Evolutionary conservation across 2,329 filamentous ascomycete species (phyloP), one percentile per base, ranked within the genome.

Genomic region (Botrytis porri): DNA sequence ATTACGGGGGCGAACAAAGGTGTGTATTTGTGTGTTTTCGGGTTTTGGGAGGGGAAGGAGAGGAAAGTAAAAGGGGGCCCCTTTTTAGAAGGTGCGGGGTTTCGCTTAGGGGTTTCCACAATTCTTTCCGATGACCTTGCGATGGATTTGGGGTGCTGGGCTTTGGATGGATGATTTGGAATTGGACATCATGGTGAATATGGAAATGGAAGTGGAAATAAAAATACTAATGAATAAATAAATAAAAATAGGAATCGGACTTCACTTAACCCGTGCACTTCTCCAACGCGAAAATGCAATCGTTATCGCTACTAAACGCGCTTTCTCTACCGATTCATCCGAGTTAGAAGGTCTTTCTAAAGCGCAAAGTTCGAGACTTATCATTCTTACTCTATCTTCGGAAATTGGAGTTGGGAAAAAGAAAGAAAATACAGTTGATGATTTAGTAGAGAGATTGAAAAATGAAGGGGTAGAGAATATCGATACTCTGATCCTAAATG

Each of bases 401-500:
- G 3, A 14, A 37, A 20, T 16, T 9, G 32, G 20, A 0, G 45
- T 25, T 3, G 18, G 4, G 0, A 18, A n/a, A 9, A 6, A 18
- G 0, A 20, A 10, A 6, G 1, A 16, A 8, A 37, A 45, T 16
- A n/a, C 32, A 0, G 3, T 54, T 6, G 32, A 37, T 16, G 32
- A 39, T 54, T 18, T 66, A 18, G 45, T 39, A 1, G 45, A 8
- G 4, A 66, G 45, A 20, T 54, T 66, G 25, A 12, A 29, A 20
- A 20, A 8, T 54, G 0, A 39, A 16, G 81, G 80, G 3, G 83
- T 88, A 71, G 75, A 78, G 9, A 78, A 82, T 43, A 77, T 88
- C 3, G 84, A 89, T 75, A 78, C 85, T 16, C 80, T 88, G 4
- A 84, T 89, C 69, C 83, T 85, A 45, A 88, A 88, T 75, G 86